Evolutionary conservation across 108 stramenopile species (phyloP).

Genomic region (Discostella stelligeroides): DNA sequence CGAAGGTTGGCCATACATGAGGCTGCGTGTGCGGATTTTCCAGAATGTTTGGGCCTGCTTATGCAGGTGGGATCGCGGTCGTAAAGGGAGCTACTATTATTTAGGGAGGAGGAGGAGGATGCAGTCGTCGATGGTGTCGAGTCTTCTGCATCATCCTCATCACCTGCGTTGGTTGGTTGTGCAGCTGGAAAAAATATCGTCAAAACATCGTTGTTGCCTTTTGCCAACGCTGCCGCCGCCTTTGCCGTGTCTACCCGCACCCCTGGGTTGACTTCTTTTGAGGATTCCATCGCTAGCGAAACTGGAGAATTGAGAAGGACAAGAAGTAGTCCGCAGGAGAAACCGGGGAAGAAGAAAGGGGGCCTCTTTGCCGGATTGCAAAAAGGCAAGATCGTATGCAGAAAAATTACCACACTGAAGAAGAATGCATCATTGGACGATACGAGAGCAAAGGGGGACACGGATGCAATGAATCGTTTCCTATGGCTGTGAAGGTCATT

Average conservation of each 20-base stretch:
- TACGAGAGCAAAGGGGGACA: slow-evolving; percentile 1
- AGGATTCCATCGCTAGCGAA: too few species aligned
- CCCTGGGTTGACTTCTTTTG: slow-evolving; percentile 5
- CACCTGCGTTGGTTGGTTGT: slow-evolving; percentile 40
- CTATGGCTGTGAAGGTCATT: slow-evolving; percentile 35
- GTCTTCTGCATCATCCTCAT: slow-evolving; percentile 33
- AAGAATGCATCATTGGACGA: slow-evolving; percentile 12
- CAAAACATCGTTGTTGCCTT: too few species aligned
- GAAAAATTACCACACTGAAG: neutral
- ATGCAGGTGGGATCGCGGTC: slow-evolving; percentile 63
- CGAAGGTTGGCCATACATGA: slow-evolving; percentile 82
- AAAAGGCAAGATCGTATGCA: slow-evolving; percentile 14
- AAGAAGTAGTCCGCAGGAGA: slow-evolving; percentile 2
- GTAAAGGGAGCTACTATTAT: slow-evolving; percentile 18
- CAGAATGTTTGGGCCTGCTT: slow-evolving; percentile 72
- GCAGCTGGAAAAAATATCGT: neutral
- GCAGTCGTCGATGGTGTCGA: too few species aligned
- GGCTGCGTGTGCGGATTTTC: slow-evolving; percentile 80
- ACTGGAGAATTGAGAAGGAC: too few species aligned
- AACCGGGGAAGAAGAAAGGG: slow-evolving; percentile 38
- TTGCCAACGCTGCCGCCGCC: too few species aligned
- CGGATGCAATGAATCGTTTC: slow-evolving; percentile 22
- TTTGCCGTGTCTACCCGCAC: neutral
- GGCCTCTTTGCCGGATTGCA: slow-evolving; percentile 39
- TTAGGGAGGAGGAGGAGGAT: too few species aligned